These are phyloP conservation scores for Naganishia cerealis DNA, from an alignment of 1,284 basidiomycete species.

Conservation along the genomic window DNA sequence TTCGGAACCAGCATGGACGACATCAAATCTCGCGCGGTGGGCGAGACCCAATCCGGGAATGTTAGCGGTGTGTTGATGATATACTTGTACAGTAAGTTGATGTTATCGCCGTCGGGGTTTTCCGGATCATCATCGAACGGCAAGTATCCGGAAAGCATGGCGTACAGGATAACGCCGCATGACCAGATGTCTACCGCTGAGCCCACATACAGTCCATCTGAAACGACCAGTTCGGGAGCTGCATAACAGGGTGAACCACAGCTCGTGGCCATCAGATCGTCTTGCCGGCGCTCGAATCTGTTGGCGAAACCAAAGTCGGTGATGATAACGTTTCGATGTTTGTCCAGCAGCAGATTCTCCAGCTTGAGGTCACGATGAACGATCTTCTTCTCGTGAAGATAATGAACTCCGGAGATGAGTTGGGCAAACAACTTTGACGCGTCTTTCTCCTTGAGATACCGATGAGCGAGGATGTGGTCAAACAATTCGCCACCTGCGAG, in stretches of 20 bases:
- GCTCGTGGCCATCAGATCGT: conserved; percentile 97
- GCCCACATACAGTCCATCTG: conserved; percentile 94
- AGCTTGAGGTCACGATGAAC: conserved; percentile 99
- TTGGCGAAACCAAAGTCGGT: conserved; percentile 99
- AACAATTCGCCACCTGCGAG: conserved; percentile 86
- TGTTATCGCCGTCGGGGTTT: conserved; percentile 99
- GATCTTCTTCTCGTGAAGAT: conserved; percentile 98
- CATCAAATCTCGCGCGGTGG: conserved; percentile 71
- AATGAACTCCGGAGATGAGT: conserved; percentile 97
- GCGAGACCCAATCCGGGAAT: conserved; percentile 88
- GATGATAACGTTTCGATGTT: conserved; percentile 97
- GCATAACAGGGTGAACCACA: conserved; percentile 98
- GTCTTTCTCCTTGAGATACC: conserved; percentile 91
- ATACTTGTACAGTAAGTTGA: conserved; percentile 99
- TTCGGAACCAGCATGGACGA: conserved; percentile 85
- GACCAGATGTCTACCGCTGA: conserved; percentile 99
- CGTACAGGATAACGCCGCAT: conserved; percentile 97
- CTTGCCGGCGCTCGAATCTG: conserved; percentile 82
- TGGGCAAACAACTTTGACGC: conserved; percentile 96
- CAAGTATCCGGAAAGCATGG: conserved; percentile 97
- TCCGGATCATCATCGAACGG: conserved; percentile 99
- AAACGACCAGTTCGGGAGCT: conserved; percentile 97
- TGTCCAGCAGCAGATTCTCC: conserved; percentile 94
- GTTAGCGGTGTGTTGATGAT: conserved; percentile 94
- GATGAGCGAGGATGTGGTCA: conserved; percentile 97